Percentiles rank a stretch among this genome's conserved stretches.
phyloP scores from a whole-genome alignment of 2,329 filamentous ascomycete genomes.

The Didymella glomerata region DNA sequence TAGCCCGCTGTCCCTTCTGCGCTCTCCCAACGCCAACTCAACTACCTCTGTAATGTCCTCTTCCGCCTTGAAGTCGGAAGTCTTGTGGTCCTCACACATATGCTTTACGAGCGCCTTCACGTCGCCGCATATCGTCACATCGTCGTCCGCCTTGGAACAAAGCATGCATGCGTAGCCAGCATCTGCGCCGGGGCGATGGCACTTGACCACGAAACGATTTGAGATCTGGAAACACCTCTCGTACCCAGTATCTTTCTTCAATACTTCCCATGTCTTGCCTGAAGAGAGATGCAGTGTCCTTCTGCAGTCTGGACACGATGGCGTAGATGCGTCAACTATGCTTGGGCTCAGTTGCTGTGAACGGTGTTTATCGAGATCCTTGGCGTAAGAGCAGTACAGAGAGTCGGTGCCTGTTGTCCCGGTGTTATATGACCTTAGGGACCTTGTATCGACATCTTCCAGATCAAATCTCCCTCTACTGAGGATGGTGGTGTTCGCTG shows the following conservation, averaged over 20 bases:
- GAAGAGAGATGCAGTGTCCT: slow-evolving; percentile 43
- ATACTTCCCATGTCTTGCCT: slow-evolving; percentile 48
- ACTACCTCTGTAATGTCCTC: slow-evolving; percentile 45
- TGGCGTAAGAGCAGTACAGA: slow-evolving; percentile 45
- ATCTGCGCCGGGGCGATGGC: slow-evolving; percentile 44
- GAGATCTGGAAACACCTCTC: slow-evolving; percentile 46
- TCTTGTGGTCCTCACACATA: slow-evolving; percentile 46
- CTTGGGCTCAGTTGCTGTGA: slow-evolving; percentile 37
- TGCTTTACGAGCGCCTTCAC: slow-evolving; percentile 49
- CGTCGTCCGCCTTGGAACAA: slow-evolving; percentile 35
- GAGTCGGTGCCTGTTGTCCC: slow-evolving; percentile 25
- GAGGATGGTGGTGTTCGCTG: slow-evolving; percentile 39
- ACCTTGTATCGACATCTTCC: slow-evolving; percentile 36
- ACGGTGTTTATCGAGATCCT: slow-evolving; percentile 42
- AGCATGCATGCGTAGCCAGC: slow-evolving; percentile 48
- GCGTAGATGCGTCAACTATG: slow-evolving; percentile 35
- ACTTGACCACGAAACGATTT: slow-evolving; percentile 51
- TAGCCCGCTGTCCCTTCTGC: slow-evolving; percentile 40
- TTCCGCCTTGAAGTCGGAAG: slow-evolving; percentile 43
- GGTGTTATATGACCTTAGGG: slow-evolving; percentile 34
- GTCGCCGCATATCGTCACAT: slow-evolving; percentile 48
- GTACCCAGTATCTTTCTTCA: slow-evolving; percentile 41
- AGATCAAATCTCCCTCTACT: slow-evolving; percentile 30
- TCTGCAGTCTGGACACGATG: slow-evolving; percentile 46
- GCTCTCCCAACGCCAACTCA: slow-evolving; percentile 29